phyloP scores from a whole-genome alignment of 768 basidiomycete species.

The Boletus vinaceobasis region DNA sequence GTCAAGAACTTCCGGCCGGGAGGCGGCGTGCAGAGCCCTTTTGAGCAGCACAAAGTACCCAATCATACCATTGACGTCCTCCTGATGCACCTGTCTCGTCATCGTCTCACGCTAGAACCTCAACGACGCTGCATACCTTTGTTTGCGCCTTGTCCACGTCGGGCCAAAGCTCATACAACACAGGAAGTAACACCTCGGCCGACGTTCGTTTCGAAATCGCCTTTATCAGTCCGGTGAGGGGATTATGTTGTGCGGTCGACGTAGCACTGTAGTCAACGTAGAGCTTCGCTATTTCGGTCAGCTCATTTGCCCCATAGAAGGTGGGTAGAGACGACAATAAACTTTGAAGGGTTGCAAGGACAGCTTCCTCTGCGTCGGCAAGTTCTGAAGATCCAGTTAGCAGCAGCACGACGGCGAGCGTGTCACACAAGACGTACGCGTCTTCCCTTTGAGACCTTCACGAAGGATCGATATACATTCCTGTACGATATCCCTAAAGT shows the following conservation, averaged over 20 bases:
- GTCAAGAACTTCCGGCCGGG: constrained; percentile 60
- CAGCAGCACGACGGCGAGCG: background rate
- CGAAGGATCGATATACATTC: constrained; percentile 51
- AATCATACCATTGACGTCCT: constrained; percentile 25
- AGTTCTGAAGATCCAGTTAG: constrained; percentile 23
- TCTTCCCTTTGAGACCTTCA: constrained; percentile 33
- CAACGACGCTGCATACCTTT: constrained; percentile 30
- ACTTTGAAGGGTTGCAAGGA: constrained; percentile 54
- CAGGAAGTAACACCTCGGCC: constrained; percentile 61
- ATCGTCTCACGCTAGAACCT: background rate
- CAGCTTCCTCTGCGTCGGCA: constrained; percentile 32
- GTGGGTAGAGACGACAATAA: constrained; percentile 74
- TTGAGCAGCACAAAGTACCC: constrained; percentile 69
- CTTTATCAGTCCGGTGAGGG: constrained; percentile 49
- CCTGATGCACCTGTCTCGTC: constrained; percentile 12
- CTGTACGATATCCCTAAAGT: constrained; percentile 68
- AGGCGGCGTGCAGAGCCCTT: constrained; percentile 59
- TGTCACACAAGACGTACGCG: constrained; percentile 28
- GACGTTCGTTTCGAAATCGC: constrained; percentile 68
- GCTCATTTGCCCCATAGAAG: constrained; percentile 70
- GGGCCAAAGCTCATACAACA: constrained; percentile 59
- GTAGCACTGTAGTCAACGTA: constrained; percentile 44
- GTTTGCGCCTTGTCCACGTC: constrained; percentile 32
- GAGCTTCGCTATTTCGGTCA: constrained; percentile 53
- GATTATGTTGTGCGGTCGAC: constrained; percentile 17